phyloP scores from a whole-genome alignment of 164 flowering plant genomes.

The Tetracentron sinense region DNA sequence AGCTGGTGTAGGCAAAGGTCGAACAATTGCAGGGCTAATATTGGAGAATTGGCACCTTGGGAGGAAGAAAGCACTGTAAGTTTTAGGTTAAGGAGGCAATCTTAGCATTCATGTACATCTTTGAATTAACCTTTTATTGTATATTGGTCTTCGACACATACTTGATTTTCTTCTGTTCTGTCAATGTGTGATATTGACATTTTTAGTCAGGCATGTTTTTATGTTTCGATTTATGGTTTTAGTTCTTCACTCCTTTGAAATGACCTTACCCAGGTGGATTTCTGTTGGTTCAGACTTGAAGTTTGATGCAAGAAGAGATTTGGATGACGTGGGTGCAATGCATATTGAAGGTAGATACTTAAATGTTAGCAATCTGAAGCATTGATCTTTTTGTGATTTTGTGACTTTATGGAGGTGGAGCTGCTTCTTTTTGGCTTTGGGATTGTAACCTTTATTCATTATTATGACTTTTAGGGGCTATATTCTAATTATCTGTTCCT shows the following conservation, averaged over 20 bases:
- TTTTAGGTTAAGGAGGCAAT: conserved; percentile 10
- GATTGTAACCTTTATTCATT: too few species aligned
- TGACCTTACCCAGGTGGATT: conserved; percentile 89
- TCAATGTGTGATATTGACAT: not conserved
- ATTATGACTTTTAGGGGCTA: too few species aligned
- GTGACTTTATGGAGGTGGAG: too few species aligned
- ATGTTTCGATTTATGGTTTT: conserved; percentile 4
- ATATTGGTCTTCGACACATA: not conserved
- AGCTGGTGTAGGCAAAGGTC: conserved; percentile 99
- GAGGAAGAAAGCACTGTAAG: conserved; percentile 86
- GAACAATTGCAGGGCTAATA: conserved; percentile 94
- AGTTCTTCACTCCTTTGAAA: too few species aligned
- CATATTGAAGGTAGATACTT: conserved; percentile 58
- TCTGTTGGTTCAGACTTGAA: conserved; percentile 97
- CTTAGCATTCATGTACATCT: not conserved
- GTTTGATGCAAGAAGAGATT: conserved; percentile 93
- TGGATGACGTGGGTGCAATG: conserved; percentile 87
- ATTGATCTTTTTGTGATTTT: too few species aligned
- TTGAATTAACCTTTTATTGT: not conserved
- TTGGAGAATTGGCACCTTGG: conserved; percentile 98
- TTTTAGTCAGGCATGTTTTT: not conserved
- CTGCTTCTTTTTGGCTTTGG: too few species aligned
- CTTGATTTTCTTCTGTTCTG: not conserved
- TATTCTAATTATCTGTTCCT: too few species aligned
- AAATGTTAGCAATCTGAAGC: too few species aligned